Evolutionary conservation across 108 stramenopile genomes (phyloP).

Genomic region (Parietichytrium sp.): DNA sequence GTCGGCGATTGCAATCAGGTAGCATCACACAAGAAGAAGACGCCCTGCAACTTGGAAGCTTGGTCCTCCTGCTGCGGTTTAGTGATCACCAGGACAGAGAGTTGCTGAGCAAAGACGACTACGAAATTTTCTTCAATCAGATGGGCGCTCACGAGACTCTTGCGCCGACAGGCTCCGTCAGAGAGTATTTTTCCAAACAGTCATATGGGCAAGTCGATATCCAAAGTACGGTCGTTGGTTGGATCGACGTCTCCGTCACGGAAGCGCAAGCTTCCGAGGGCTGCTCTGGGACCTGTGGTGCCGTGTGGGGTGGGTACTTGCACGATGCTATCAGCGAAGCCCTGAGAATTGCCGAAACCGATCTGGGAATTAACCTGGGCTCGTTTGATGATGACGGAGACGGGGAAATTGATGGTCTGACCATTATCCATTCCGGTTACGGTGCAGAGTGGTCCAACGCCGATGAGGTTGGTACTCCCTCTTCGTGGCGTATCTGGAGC

Average conservation of each 20-base stretch:
- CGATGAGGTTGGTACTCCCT: constrained; percentile 58
- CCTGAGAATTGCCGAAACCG: neutral
- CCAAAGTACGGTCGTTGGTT: neutral
- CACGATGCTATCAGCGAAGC: neutral
- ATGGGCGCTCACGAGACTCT: neutral
- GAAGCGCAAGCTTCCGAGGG: constrained; percentile 18
- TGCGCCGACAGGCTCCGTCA: constrained; percentile 2
- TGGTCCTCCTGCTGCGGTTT: constrained; percentile 39
- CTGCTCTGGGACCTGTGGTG: neutral
- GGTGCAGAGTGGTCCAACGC: too few species aligned
- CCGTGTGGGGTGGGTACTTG: neutral
- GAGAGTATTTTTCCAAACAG: neutral
- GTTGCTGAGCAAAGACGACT: neutral
- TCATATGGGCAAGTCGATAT: neutral
- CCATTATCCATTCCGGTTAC: constrained; percentile 71
- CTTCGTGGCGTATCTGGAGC: constrained; percentile 56
- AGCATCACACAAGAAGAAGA: too few species aligned
- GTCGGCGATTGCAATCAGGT: too few species aligned
- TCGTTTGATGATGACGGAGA: constrained; percentile 43
- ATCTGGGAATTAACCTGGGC: constrained; percentile 33
- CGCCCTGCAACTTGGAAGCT: too few species aligned
- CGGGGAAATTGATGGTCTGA: constrained; percentile 58
- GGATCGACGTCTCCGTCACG: constrained; percentile 29
- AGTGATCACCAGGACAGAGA: neutral
- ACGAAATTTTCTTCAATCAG: constrained; percentile 12